Conservation (phyloP, 2,329 filamentous ascomycete species). For the Chalara sp. region DNA sequence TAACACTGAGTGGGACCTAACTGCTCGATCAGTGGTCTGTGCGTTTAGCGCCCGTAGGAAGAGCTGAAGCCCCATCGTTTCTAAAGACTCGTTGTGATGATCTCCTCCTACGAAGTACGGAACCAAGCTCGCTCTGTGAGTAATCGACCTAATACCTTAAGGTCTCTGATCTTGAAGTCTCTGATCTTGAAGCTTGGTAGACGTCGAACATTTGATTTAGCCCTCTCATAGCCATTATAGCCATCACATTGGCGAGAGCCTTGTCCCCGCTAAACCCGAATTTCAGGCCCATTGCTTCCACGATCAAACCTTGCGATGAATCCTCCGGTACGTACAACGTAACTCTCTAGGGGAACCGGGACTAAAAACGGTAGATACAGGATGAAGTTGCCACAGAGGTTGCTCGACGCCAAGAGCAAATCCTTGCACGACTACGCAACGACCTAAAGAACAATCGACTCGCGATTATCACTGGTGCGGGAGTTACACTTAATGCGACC, state of each 20-base stretch:
- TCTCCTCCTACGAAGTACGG: too few species aligned
- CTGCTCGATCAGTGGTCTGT: too few species aligned
- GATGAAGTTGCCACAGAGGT: slow-evolving; percentile 4
- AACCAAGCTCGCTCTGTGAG: too few species aligned
- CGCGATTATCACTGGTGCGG: background rate
- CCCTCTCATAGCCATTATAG: background rate
- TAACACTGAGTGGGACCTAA: too few species aligned
- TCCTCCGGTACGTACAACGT: slow-evolving; percentile 4
- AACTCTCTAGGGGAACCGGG: slow-evolving; percentile 1
- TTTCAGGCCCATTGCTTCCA: slow-evolving; percentile 2
- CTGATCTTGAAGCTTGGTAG: too few species aligned
- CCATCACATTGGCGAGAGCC: slow-evolving; percentile 1
- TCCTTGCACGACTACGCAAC: background rate
- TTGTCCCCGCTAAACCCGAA: slow-evolving; percentile 3
- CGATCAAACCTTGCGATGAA: slow-evolving; percentile 6
- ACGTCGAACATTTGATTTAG: too few species aligned
- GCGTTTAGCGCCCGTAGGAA: too few species aligned
- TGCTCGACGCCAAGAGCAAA: slow-evolving; percentile 3
- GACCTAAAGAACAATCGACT: slow-evolving; percentile 1
- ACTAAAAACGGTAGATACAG: slow-evolving; percentile 5
- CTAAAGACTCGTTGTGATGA: too few species aligned
- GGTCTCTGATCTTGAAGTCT: too few species aligned
- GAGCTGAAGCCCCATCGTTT: too few species aligned
- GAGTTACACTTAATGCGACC: background rate
- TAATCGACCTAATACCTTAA: too few species aligned